Base-by-base conservation (phyloP, 257 asterid genomes). In the Gynochthodes officinalis region DNA sequence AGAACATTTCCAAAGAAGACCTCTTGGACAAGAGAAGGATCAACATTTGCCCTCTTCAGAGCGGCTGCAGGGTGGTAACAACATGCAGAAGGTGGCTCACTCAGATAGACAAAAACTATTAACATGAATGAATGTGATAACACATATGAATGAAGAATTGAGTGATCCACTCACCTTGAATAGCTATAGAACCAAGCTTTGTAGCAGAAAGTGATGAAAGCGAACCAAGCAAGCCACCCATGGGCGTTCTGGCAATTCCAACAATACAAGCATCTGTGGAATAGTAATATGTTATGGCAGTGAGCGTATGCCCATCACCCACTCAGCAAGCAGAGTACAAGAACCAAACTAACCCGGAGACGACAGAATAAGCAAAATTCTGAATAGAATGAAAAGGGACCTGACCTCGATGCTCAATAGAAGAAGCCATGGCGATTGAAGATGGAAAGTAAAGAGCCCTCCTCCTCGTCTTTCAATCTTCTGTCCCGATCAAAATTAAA, bases 1-100 rank as follows among this genome's bases (percentile, higher is more conserved):
- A 94, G 94, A 76, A 94, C 97, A 78, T 94, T 94, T 61, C 98
- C 98, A 49, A 91, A 89, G 88, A 89, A 94, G 55, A 94, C 92
- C 85, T 94, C 99, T 83, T 94, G 96, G 54, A 91, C 99, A 58
- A 84, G 76, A 63, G 92, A 86, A 37, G 99, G 97, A 65, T 88
- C 86, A 27, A 91, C 77, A 40, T 89, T 92, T 64, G 99, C 95
- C 81, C 97, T 91, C 79, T 85, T 77, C 54, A 94, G 91, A 72
- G 99, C 99, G 84, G 86, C 99, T 94, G 74, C 59, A 80, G 68
- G 60, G 74, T 23, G 32, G 18, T 9, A 6, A 72, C 9, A 70
- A 57, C 62, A 15, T 15, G 19, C 60, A 21, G 30, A 52, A 65
- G 69, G n/a, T 32, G 42, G 48, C 48, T 33, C 27, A 69, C 48